Evolutionary conservation across 1,139 yeast species (phyloP).

Genomic region (Lodderomyces beijingensis): DNA sequence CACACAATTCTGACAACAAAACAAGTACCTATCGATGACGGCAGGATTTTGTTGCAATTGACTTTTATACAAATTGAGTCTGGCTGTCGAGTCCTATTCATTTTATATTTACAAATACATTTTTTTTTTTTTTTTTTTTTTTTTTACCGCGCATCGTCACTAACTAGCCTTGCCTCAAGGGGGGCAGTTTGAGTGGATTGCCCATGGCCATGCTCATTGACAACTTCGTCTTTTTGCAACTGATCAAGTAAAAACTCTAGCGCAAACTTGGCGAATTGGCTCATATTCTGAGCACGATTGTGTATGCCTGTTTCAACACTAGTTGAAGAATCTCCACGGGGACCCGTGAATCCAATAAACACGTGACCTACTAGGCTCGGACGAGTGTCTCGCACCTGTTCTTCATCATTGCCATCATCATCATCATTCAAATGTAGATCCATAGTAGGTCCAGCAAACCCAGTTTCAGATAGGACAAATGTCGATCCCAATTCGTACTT

Average conservation of each 20-base stretch:
- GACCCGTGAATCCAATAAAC: conserved; percentile 69
- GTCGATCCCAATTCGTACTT: conserved; percentile 79
- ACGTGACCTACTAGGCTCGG: conserved; percentile 54
- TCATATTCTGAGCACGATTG: conserved; percentile 68
- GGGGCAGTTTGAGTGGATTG: no score
- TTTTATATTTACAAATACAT: no score
- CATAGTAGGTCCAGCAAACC: conserved; percentile 77
- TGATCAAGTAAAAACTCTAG: conserved; percentile 53
- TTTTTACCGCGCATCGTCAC: no score
- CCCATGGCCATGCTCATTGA: no score
- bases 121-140: no score
- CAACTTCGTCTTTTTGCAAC: conserved; percentile 17
- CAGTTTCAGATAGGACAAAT: conserved; percentile 78
- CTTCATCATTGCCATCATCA: conserved; percentile 9
- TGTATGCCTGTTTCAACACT: conserved; percentile 40
- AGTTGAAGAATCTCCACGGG: conserved; percentile 52
- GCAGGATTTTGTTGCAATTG: no score
- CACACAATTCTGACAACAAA: no score
- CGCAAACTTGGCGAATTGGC: conserved; percentile 65
- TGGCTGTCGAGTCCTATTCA: no score
- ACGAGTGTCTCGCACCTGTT: conserved; percentile 11
- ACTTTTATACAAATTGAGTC: no score
- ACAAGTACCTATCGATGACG: no score
- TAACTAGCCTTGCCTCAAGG: no score
- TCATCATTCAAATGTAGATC: conserved; percentile 31